Percentiles rank a stretch among this genome's conserved stretches.
Evolutionary conservation across 179 eudicot genomes (phyloP).

Genomic region (Spergularia azorica): DNA sequence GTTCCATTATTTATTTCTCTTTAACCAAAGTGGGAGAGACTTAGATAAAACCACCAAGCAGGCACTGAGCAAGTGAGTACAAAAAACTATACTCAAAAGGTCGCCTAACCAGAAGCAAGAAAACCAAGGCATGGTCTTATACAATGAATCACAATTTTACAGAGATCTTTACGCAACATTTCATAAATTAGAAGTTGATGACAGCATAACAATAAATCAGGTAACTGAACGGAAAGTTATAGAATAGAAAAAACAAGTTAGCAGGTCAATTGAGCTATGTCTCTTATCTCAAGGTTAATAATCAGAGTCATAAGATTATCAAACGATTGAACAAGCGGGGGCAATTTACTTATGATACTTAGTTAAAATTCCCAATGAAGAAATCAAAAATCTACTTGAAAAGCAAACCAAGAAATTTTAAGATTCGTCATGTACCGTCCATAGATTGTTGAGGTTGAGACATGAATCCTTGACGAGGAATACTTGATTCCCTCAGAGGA

Average conservation of each 20-base stretch:
- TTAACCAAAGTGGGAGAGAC: background rate
- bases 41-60: background rate
- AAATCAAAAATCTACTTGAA: conserved; percentile 9
- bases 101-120: background rate
- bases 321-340: no score
- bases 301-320: background rate
- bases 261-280: no score
- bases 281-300: no score
- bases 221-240: background rate
- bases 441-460: conserved; percentile 28
- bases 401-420: background rate
- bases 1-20: background rate
- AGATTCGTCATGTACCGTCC: conserved; percentile 33
- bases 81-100: background rate
- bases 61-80: background rate
- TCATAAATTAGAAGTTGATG: background rate
- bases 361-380: no score
- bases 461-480: conserved; percentile 32
- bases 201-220: background rate
- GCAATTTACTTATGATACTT: no score
- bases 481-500: conserved; percentile 21
- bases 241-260: background rate
- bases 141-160: background rate
- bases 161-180: background rate
- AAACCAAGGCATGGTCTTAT: background rate